Evolutionary conservation across 2,329 filamentous ascomycete genomes (phyloP), one percentile per base, ranked within the genome.

Genomic region (Claviceps quebecensis): DNA sequence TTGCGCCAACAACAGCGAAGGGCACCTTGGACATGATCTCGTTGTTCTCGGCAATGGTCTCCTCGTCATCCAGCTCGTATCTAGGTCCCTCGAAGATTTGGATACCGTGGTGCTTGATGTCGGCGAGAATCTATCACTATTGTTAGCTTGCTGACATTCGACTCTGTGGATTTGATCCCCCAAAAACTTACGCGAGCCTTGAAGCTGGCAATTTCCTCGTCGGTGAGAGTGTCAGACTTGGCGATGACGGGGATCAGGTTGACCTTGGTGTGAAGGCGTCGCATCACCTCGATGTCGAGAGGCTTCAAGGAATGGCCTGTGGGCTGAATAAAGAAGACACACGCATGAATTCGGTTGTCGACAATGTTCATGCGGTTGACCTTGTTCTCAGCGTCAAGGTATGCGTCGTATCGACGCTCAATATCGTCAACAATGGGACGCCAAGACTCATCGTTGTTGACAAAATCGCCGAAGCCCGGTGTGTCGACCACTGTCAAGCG

Each of bases 21-120:
- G 93, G 93, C 54, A 98, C 91, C 80, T 97, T 97, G 68, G 91
- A 96, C 89, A 98, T 93, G 70, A 98, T 98, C 76, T 98, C 93
- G 70, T 95, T 93, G 80, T 98, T 98, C 80, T 98, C 93, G 26
- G 93, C 93, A 68, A 98, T 96, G 39, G 93, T 98, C 79, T 98
- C 93, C 72, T 98, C 93, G 60, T 98, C 93, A 65, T 98, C 93
- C 56, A 97, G 85, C 73, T 98, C 93, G 72, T 98, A 98, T 60
- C 91, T 87, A 58, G 93, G 93, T 7, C 93, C 93, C 71, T 98
- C 93, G 68, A 98, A 98, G 73, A 98, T 98, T 71, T 96, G 90
- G 64, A 98, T 96, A 64, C 84, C 86, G 75, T 98, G 91, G 74
- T 95, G 83, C 72, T 93, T 84, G 71, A 98, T 97, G 67, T 98